Evolutionary conservation across 208 protist genomes (phyloP).

Genomic region (Trypanosoma cruzi): DNA sequence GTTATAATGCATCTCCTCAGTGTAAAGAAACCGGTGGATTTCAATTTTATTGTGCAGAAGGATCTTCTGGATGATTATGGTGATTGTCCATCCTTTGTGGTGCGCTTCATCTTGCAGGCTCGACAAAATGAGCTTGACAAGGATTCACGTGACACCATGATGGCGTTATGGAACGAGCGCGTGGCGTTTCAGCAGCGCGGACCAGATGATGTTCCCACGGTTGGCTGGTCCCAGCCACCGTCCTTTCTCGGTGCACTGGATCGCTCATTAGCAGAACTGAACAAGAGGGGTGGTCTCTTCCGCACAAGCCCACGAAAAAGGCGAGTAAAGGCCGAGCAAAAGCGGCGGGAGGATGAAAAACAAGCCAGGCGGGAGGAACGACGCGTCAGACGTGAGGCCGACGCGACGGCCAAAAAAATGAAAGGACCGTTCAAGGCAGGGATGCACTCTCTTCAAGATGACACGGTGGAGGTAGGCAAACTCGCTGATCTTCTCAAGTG

Average conservation of each 20-base stretch:
- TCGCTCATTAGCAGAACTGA: slow-evolving; percentile 61
- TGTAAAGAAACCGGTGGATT: slow-evolving; percentile 70
- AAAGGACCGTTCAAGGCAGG: not conserved
- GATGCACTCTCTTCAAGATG: slow-evolving; percentile 6
- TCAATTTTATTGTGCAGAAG: slow-evolving; percentile 74
- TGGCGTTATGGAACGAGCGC: slow-evolving; percentile 68
- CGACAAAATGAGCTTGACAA: slow-evolving; percentile 61
- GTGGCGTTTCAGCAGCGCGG: slow-evolving; percentile 80
- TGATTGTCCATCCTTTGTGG: slow-evolving; percentile 85
- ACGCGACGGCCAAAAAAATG: slow-evolving; percentile 30
- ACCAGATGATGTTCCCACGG: slow-evolving; percentile 62
- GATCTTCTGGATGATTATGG: slow-evolving; percentile 84
- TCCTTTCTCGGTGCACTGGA: slow-evolving; percentile 78
- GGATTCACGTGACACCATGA: slow-evolving; percentile 61
- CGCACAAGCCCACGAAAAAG: slow-evolving; percentile 72
- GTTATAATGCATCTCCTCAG: slow-evolving; percentile 59
- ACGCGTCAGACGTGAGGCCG: slow-evolving; percentile 33
- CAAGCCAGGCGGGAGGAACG: slow-evolving; percentile 41
- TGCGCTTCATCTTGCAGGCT: slow-evolving; percentile 70
- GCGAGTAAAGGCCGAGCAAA: slow-evolving; percentile 49
- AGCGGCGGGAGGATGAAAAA: slow-evolving; percentile 53
- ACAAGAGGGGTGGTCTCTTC: slow-evolving; percentile 63
- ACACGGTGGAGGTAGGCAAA: slow-evolving; percentile 56
- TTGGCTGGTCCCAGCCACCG: slow-evolving; percentile 56
- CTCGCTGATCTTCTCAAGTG: slow-evolving; percentile 65